These are phyloP conservation scores for Scedosporium apiospermum DNA, from an alignment of 2,329 filamentous ascomycete species.

Conservation along the genomic window DNA sequence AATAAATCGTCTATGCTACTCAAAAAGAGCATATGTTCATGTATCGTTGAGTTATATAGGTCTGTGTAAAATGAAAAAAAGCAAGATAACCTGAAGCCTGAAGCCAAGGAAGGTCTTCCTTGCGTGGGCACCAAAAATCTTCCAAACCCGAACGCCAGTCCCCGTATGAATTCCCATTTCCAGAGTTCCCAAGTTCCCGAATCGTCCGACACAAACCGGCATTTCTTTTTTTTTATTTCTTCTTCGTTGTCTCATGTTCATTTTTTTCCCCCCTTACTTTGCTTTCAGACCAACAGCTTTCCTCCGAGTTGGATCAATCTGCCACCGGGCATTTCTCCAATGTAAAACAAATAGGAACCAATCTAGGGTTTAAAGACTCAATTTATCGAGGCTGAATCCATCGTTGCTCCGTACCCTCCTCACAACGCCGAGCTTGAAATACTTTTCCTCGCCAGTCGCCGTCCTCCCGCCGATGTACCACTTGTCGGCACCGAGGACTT, in stretches of 20 bases:
- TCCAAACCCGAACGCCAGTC: neutral
- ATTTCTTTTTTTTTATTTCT: neutral
- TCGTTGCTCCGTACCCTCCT: conserved; percentile 64
- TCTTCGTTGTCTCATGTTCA: neutral
- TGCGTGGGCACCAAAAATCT: neutral
- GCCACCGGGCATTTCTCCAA: neutral
- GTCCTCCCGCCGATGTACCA: conserved; percentile 76
- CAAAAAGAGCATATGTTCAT: conserved; percentile 4
- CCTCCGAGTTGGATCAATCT: neutral
- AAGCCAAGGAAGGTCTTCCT: neutral
- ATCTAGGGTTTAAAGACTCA: conserved; percentile 52
- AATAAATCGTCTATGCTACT: conserved; percentile 5
- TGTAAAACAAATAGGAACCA: neutral
- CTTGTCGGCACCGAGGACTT: conserved; percentile 63
- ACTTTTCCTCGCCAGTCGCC: conserved; percentile 67
- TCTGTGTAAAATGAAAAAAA: neutral
- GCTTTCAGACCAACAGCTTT: neutral
- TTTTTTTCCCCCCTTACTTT: neutral
- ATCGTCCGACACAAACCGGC: neutral
- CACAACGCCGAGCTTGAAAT: conserved; percentile 73
- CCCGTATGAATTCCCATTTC: neutral
- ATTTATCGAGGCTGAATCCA: conserved; percentile 61
- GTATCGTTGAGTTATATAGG: conserved; percentile 1
- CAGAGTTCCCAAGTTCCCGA: neutral
- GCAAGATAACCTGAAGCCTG: neutral